Evolutionary conservation across 306 rosid species (phyloP).

Genomic region (Fragaria nilgerrensis): DNA sequence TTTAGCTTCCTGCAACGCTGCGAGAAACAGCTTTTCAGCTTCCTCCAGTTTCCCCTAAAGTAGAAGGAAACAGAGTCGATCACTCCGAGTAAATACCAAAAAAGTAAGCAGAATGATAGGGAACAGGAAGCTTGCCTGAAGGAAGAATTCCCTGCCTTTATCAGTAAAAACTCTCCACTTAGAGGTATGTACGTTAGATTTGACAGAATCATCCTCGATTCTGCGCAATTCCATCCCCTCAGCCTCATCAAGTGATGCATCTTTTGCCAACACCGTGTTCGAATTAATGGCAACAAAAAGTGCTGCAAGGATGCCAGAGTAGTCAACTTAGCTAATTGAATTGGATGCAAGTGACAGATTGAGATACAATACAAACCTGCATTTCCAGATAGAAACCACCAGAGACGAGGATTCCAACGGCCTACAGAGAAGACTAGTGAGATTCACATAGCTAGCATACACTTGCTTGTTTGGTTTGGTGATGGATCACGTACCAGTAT

Average conservation of each 20-base stretch:
- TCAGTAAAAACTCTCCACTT: slow-evolving; percentile 96
- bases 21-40: slow-evolving; percentile 67
- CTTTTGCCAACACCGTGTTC: slow-evolving; percentile 64
- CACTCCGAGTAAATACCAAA: neutral
- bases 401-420: slow-evolving; percentile 34
- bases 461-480: neutral
- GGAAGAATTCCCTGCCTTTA: slow-evolving; percentile 66
- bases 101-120: slow-evolving; percentile 11
- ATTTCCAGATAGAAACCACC: slow-evolving; percentile 34
- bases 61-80: slow-evolving; percentile 8
- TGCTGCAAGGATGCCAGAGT: slow-evolving; percentile 36
- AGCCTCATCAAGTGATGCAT: slow-evolving; percentile 24
- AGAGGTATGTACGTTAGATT: slow-evolving; percentile 85
- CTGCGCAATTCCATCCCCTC: slow-evolving; percentile 45
- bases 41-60: slow-evolving; percentile 67
- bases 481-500: neutral
- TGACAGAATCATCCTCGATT: slow-evolving; percentile 82
- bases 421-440: slow-evolving; percentile 32
- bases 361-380: slow-evolving; percentile 16
- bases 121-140: slow-evolving; percentile 49
- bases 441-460: neutral
- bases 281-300: slow-evolving; percentile 59
- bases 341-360: neutral
- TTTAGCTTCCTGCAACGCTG: slow-evolving; percentile 84
- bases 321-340: neutral